Conservation (phyloP, 176 grass and related monocot genomes). For the Avena atlantica region DNA sequence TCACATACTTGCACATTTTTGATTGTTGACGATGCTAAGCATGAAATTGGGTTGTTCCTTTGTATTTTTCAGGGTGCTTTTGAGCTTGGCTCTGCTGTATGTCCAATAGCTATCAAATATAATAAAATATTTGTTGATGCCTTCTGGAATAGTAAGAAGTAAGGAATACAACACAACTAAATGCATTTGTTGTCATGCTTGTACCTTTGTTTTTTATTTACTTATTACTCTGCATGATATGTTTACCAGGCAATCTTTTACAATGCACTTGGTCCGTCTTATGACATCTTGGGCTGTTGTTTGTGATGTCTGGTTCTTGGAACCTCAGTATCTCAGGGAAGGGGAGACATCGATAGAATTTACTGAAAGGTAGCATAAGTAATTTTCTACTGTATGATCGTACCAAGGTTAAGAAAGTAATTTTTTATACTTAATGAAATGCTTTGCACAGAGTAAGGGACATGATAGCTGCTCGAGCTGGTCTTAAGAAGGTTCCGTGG, state of each 20-base stretch:
- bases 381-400: background rate
- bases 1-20: slow-evolving; percentile 1
- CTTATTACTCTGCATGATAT: slow-evolving; percentile 23
- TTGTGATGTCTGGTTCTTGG: slow-evolving; percentile 99
- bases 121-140: slow-evolving; percentile 99
- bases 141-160: slow-evolving; percentile 99
- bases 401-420: background rate
- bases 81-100: slow-evolving; percentile 97
- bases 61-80: slow-evolving; percentile 78
- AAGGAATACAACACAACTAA: slow-evolving; percentile 43
- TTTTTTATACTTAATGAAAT: slow-evolving; percentile 39
- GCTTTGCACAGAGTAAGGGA: slow-evolving; percentile 77
- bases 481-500: slow-evolving; percentile 97
- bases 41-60: slow-evolving; percentile 13
- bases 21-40: slow-evolving; percentile 2
- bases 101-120: slow-evolving; percentile 98
- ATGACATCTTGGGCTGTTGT: slow-evolving; percentile 99
- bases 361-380: slow-evolving; percentile 85
- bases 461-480: slow-evolving; percentile 95
- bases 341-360: slow-evolving; percentile 92
- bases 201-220: slow-evolving; percentile 21
- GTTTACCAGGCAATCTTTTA: slow-evolving; percentile 87
- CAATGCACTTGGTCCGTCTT: slow-evolving; percentile 79
- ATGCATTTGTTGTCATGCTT: slow-evolving; percentile 15
- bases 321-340: slow-evolving; percentile 81